phyloP scores from a whole-genome alignment of 2,329 filamentous ascomycete genomes.

The Coniella lustricola region DNA sequence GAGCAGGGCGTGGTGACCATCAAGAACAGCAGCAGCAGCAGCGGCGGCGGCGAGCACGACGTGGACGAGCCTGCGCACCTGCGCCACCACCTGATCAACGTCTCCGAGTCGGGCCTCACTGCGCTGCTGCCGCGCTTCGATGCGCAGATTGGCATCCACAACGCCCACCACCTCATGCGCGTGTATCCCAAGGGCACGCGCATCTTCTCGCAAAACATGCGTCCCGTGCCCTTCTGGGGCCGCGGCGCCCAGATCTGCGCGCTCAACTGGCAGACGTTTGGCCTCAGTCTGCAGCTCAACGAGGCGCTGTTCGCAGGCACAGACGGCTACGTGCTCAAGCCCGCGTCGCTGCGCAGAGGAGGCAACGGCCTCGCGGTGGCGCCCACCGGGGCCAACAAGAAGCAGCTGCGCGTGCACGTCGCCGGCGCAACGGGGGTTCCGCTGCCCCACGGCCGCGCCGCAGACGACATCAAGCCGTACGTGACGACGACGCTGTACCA shows the following conservation, averaged over 20 bases:
- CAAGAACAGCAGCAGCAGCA: slow-evolving; percentile 34
- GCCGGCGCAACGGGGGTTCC: slow-evolving; percentile 58
- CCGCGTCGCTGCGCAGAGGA: slow-evolving; percentile 48
- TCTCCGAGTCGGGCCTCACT: slow-evolving; percentile 55
- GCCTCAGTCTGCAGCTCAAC: slow-evolving; percentile 59
- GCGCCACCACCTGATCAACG: slow-evolving; percentile 61
- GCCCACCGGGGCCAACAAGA: slow-evolving; percentile 21
- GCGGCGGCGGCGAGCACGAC: no score
- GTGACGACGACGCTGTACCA: slow-evolving; percentile 59
- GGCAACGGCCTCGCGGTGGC: slow-evolving; percentile 38
- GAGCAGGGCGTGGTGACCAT: slow-evolving; percentile 33
- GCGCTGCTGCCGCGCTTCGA: slow-evolving; percentile 40
- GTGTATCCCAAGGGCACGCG: slow-evolving; percentile 64
- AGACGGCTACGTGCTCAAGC: slow-evolving; percentile 60
- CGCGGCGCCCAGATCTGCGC: slow-evolving; percentile 63
- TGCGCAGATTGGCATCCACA: slow-evolving; percentile 50
- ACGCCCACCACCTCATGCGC: slow-evolving; percentile 60
- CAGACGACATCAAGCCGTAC: slow-evolving; percentile 53
- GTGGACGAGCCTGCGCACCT: slow-evolving; percentile 26
- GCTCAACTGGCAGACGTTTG: slow-evolving; percentile 64
- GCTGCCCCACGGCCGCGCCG: slow-evolving; percentile 41
- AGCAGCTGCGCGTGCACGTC: slow-evolving; percentile 49
- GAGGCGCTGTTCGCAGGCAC: slow-evolving; percentile 60
- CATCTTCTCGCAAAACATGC: slow-evolving; percentile 59
- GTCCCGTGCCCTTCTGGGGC: slow-evolving; percentile 58